Percentiles rank a stretch among this genome's conserved stretches.
Conservation (phyloP, 148 eudicot genomes). For the Nepenthes mirabilis region DNA sequence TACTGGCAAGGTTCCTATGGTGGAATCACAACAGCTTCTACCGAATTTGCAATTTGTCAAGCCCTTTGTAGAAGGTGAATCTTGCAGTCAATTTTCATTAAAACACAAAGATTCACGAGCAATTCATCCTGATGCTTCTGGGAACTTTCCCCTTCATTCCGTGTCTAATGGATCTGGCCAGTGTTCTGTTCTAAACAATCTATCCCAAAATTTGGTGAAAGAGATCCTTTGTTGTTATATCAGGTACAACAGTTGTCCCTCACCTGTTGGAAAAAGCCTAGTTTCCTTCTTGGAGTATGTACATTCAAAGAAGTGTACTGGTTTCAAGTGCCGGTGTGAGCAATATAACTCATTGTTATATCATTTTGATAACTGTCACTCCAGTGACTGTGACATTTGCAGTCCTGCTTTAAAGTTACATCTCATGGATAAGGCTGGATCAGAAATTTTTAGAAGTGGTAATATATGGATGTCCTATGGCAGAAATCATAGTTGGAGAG, state of each 20-base stretch:
- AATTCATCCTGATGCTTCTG: not conserved
- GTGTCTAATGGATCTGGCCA: constrained; percentile 4
- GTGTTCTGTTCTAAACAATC: constrained; percentile 8
- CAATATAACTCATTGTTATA: constrained; percentile 14
- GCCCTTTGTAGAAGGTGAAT: not conserved
- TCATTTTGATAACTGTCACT: constrained; percentile 41
- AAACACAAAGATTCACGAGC: constrained; percentile 1
- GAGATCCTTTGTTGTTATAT: constrained; percentile 27
- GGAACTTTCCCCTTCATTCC: not conserved
- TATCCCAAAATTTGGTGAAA: constrained; percentile 8
- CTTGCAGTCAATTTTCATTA: not conserved
- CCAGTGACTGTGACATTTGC: constrained; percentile 28
- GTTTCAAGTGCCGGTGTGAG: constrained; percentile 30
- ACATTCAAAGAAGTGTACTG: constrained; percentile 34
- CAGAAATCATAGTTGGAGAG: constrained; percentile 5
- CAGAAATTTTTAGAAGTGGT: constrained; percentile 5
- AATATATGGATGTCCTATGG: not conserved
- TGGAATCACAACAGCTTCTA: no score
- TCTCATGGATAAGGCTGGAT: constrained; percentile 7
- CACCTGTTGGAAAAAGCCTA: constrained; percentile 10
- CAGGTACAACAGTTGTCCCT: constrained; percentile 12
- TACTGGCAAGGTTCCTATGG: no score
- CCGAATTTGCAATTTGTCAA: no score
- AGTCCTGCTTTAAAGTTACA: constrained; percentile 21
- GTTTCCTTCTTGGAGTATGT: constrained; percentile 24